phyloP scores from a whole-genome alignment of 768 basidiomycete genomes.

The Filobasidium wieringae region DNA sequence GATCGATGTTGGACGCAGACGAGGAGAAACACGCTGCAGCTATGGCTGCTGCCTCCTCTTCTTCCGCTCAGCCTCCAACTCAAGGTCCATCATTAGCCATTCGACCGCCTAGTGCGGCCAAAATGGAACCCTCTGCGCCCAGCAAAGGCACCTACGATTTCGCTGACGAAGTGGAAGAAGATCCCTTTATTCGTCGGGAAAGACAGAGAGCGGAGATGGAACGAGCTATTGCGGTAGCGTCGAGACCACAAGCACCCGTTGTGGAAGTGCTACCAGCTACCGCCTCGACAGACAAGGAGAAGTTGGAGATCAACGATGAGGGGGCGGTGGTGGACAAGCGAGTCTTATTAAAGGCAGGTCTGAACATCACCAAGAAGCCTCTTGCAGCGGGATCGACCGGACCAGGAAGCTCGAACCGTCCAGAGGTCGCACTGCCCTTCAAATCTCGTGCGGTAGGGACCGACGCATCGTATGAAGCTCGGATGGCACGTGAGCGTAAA shows the following conservation, averaged over 20 bases:
- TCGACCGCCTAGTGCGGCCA: slow-evolving; percentile 13
- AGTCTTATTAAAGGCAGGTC: slow-evolving; percentile 75
- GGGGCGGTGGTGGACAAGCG: slow-evolving; percentile 95
- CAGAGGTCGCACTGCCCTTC: slow-evolving; percentile 17
- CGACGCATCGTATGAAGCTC: slow-evolving; percentile 67
- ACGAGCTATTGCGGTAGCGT: slow-evolving; percentile 9
- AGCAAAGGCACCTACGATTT: slow-evolving; percentile 20
- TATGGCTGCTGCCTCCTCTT: slow-evolving; percentile 53
- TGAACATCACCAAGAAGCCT: slow-evolving; percentile 64
- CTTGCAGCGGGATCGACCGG: slow-evolving; percentile 44
- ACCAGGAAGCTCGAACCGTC: slow-evolving; percentile 1
- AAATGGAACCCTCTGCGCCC: slow-evolving; percentile 4
- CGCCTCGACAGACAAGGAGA: slow-evolving; percentile 35
- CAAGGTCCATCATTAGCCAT: slow-evolving; percentile 31
- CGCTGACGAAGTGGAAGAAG: slow-evolving; percentile 31
- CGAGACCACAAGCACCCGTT: neutral
- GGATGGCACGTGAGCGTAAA: slow-evolving; percentile 65
- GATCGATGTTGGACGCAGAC: slow-evolving; percentile 36
- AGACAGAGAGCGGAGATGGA: slow-evolving; percentile 18
- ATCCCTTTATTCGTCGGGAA: slow-evolving; percentile 25
- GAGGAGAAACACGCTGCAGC: slow-evolving; percentile 60
- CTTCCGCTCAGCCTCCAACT: slow-evolving; percentile 4
- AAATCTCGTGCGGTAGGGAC: slow-evolving; percentile 60
- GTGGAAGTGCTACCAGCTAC: slow-evolving; percentile 3
- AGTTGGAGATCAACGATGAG: slow-evolving; percentile 90